Conservation (phyloP, 257 asterid species). For the Salvia splendens region DNA sequence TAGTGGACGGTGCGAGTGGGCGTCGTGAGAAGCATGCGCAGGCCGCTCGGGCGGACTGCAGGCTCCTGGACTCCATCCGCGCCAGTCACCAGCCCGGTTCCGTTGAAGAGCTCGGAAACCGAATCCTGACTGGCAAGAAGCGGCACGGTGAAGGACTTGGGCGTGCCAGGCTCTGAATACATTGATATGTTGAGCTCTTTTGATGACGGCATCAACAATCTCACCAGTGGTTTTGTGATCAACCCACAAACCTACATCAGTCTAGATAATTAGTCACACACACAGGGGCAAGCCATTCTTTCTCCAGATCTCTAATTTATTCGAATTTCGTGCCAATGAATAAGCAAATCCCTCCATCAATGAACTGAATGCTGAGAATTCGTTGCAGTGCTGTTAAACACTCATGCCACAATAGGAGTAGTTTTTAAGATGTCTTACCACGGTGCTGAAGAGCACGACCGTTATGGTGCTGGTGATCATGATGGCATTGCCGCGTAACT, state of each 20-base stretch:
- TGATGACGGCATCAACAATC: constrained; percentile 61
- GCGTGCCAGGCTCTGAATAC: constrained; percentile 70
- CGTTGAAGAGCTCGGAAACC: constrained; percentile 40
- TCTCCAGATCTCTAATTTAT: too few relatives aligned
- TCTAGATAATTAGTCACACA: not conserved
- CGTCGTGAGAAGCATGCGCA: constrained; percentile 68
- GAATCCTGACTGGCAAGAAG: constrained; percentile 59
- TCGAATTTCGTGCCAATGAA: too few relatives aligned
- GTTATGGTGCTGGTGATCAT: constrained; percentile 91
- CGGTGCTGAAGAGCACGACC: constrained; percentile 90
- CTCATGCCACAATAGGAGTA: constrained; percentile 17
- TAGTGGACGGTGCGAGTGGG: constrained; percentile 83
- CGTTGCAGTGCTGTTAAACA: not conserved
- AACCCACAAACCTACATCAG: constrained; percentile 75
- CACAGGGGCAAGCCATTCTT: too few relatives aligned
- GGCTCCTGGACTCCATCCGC: constrained; percentile 30
- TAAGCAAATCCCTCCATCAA: too few relatives aligned
- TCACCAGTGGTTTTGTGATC: constrained; percentile 76
- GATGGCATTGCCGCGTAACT: constrained; percentile 70
- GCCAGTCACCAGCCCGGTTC: constrained; percentile 42
- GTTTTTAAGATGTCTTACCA: constrained; percentile 54
- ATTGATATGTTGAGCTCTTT: constrained; percentile 49
- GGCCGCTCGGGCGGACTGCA: constrained; percentile 59
- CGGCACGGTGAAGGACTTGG: constrained; percentile 70
- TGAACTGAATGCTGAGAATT: not conserved